These are phyloP conservation scores for Crithidia thermophila DNA, from an alignment of 208 protist species.

Conservation along the genomic window DNA sequence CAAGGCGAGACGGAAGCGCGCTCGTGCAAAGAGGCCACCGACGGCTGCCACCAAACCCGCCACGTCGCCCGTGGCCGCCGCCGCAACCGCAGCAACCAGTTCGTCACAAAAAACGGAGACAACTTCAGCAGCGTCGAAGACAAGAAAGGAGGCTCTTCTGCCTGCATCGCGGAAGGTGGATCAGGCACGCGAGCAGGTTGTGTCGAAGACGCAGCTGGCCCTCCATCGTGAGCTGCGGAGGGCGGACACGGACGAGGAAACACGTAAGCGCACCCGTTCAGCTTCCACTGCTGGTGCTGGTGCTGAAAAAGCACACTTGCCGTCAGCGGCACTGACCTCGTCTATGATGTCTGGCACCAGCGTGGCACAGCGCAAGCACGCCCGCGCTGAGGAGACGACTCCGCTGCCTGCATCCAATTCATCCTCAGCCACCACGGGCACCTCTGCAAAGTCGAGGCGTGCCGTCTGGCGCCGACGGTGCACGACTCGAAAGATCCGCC, in stretches of 20 bases:
- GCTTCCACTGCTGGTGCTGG: not conserved
- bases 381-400: not conserved
- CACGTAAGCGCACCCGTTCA: conserved; percentile 5
- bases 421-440: not conserved
- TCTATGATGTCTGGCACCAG: not conserved
- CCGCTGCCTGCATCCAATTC: not conserved
- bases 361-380: not conserved
- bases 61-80: too few species aligned
- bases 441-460: not conserved
- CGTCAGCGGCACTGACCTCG: not conserved
- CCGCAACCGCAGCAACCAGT: not conserved
- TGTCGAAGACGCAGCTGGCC: conserved; percentile 8
- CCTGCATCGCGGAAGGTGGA: not conserved
- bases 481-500: conserved; percentile 18
- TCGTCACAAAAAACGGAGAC: not conserved
- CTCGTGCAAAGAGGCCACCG: not conserved
- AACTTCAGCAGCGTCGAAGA: not conserved
- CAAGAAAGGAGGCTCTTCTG: not conserved
- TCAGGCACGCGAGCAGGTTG: conserved; percentile 4
- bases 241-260: not conserved
- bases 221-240: conserved; percentile 21
- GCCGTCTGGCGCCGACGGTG: conserved; percentile 25
- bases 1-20: conserved; percentile 12
- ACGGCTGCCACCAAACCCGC: too few species aligned
- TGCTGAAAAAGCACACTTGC: not conserved